phyloP scores from a whole-genome alignment of 306 rosid species.

The Ceratonia siliqua region DNA sequence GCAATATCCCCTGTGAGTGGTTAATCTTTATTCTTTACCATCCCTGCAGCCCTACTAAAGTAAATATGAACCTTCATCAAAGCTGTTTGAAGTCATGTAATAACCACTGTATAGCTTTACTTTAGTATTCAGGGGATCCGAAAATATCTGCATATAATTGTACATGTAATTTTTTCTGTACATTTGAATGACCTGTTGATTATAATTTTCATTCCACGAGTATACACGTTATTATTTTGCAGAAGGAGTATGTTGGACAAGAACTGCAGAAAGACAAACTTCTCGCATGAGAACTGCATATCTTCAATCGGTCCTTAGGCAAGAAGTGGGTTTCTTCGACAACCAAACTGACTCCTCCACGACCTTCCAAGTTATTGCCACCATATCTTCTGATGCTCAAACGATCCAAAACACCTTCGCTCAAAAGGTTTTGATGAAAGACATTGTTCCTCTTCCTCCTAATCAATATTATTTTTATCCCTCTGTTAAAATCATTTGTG shows the following conservation, averaged over 20 bases:
- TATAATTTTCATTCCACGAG: constrained; percentile 15
- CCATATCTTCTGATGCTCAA: constrained; percentile 77
- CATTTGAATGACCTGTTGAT: neutral
- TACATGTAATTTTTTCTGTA: neutral
- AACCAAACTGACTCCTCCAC: constrained; percentile 54
- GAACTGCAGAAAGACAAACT: constrained; percentile 83
- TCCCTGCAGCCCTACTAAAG: neutral
- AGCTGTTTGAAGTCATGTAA: neutral
- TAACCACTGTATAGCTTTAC: too few relatives aligned
- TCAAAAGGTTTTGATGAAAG: constrained; percentile 52
- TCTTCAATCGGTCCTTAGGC: constrained; percentile 64
- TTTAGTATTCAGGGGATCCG: neutral
- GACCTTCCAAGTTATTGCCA: constrained; percentile 67
- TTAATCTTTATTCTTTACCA: neutral
- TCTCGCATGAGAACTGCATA: constrained; percentile 65
- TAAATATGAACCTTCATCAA: neutral
- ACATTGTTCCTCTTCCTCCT: neutral
- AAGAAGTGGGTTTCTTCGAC: constrained; percentile 79
- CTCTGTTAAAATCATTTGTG: neutral
- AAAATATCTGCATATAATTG: neutral
- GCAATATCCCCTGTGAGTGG: neutral
- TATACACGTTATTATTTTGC: constrained; percentile 14
- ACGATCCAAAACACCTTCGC: constrained; percentile 68
- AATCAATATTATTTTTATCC: neutral
- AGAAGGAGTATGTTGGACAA: constrained; percentile 85